phyloP scores from a whole-genome alignment of 768 basidiomycete species.

The Tulasnella sp. region DNA sequence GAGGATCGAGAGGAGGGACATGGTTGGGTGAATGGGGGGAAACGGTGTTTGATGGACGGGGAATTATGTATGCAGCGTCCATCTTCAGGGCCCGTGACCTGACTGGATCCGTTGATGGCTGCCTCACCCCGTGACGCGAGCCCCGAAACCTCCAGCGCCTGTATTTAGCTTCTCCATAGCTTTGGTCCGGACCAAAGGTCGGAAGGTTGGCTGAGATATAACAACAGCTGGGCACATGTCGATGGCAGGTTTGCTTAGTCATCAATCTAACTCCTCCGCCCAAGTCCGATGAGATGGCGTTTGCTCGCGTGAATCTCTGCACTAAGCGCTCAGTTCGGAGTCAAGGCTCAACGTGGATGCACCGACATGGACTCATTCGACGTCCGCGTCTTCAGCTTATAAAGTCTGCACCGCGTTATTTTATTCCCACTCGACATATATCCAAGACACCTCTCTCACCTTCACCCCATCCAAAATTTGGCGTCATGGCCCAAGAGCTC shows the following conservation, averaged over 20 bases:
- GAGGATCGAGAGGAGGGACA: slow-evolving; percentile 14
- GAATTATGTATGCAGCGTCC: neutral
- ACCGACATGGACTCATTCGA: slow-evolving; percentile 16
- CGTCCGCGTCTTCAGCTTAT: slow-evolving; percentile 12
- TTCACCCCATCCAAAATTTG: slow-evolving; percentile 17
- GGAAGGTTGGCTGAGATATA: neutral
- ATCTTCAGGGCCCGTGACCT: slow-evolving; percentile 9
- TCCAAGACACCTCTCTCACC: neutral
- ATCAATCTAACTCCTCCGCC: neutral
- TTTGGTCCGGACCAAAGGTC: neutral
- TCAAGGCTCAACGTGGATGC: slow-evolving; percentile 20
- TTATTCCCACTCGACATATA: neutral
- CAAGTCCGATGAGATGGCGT: neutral
- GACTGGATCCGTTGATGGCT: neutral
- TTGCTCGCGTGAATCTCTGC: slow-evolving; percentile 11
- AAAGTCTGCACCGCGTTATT: neutral
- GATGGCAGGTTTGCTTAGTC: neutral
- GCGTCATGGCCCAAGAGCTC: slow-evolving; percentile 19
- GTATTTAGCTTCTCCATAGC: neutral
- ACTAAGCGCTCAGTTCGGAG: slow-evolving; percentile 5
- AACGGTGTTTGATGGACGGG: neutral
- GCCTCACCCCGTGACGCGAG: neutral
- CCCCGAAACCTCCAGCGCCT: neutral
- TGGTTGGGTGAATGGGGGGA: neutral
- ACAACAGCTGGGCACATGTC: neutral